Base-by-base conservation (phyloP, 257 asterid genomes). In the Hygrophila difformis region DNA sequence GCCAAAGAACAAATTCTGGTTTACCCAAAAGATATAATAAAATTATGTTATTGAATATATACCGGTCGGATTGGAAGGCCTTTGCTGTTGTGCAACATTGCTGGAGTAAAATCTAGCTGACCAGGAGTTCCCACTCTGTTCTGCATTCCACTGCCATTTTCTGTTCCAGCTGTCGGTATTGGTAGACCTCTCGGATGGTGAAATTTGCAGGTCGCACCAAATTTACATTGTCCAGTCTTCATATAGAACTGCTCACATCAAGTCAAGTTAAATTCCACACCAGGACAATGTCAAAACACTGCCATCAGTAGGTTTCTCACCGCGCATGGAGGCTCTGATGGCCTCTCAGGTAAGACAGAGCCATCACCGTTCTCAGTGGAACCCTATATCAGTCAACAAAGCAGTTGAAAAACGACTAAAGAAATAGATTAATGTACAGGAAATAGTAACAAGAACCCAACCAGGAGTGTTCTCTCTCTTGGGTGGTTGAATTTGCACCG, bases 401-500 rank as follows among this genome's bases (percentile, higher is more conserved):
- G 29, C 10, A n/a, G 14, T 21, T 18, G 31, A 49, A 49, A 28
- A 31, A 15, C 15, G 18, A 29, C 17, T n/a, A 31, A 19, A n/a
- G 33, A 20, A 8, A 41, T 5, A 41, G 12, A 10, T 41, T 24
- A 56, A 52, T 22, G 45, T 5, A n/a, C n/a, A n/a, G 12, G 37
- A 5, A 33, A 10, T 6, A 12, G 37, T 12, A 33, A 33, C 8
- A 1, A 33, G 37, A 17, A 52, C 68, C 93, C 69, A 64, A 86
- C 94, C 63, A 53, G 61, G 54, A 65, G 62, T 8, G 55, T 51
- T 36, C 20, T 66, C 50, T 79, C 92, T 69, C 70, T 74, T 44
- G 99, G 99, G 75, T 91, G 99, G 79, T 89, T 89, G 61, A 89
- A 85, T 69, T 60, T 89, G 88, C 98, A 89, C 60, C 79, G 73